phyloP scores from a whole-genome alignment of 1,284 basidiomycete species.

The Leucoagaricus sp. region DNA sequence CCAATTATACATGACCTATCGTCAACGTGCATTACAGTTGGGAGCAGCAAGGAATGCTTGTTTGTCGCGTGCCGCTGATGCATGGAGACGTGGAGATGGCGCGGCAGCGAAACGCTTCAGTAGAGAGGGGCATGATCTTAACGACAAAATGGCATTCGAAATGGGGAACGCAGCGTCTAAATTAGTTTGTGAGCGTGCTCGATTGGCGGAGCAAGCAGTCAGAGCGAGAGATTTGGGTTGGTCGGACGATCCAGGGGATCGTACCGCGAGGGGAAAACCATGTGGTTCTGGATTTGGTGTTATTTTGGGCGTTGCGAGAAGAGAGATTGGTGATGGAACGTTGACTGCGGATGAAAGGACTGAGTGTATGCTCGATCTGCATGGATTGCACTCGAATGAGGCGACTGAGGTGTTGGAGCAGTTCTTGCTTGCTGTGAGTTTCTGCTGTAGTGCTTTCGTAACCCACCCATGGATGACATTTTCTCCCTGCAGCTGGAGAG shows the following conservation, averaged over 20 bases:
- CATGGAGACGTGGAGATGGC: conserved; percentile 92
- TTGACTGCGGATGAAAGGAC: conserved; percentile 80
- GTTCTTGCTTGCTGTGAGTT: conserved; percentile 82
- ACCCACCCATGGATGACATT: conserved; percentile 10
- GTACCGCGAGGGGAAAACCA: conserved; percentile 72
- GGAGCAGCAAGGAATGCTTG: conserved; percentile 94
- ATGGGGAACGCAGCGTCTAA: conserved; percentile 78
- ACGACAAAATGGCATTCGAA: conserved; percentile 86
- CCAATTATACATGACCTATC: conserved; percentile 84
- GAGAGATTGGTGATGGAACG: conserved; percentile 52
- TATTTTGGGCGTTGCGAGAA: conserved; percentile 78
- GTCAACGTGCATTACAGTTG: conserved; percentile 83
- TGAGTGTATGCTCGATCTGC: conserved; percentile 81
- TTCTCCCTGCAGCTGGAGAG: conserved; percentile 65
- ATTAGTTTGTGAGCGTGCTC: conserved; percentile 81
- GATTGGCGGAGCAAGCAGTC: conserved; percentile 76
- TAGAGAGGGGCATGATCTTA: conserved; percentile 90
- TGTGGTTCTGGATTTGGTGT: conserved; percentile 86
- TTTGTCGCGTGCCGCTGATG: conserved; percentile 93
- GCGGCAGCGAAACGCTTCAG: conserved; percentile 93
- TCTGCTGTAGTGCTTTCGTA: conserved; percentile 11
- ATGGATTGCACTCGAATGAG: conserved; percentile 89
- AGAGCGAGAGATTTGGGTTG: conserved; percentile 66
- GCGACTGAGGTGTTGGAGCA: conserved; percentile 90
- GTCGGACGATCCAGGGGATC: conserved; percentile 85